phyloP scores from a whole-genome alignment of 306 rosid species.

The Parietaria judaica region DNA sequence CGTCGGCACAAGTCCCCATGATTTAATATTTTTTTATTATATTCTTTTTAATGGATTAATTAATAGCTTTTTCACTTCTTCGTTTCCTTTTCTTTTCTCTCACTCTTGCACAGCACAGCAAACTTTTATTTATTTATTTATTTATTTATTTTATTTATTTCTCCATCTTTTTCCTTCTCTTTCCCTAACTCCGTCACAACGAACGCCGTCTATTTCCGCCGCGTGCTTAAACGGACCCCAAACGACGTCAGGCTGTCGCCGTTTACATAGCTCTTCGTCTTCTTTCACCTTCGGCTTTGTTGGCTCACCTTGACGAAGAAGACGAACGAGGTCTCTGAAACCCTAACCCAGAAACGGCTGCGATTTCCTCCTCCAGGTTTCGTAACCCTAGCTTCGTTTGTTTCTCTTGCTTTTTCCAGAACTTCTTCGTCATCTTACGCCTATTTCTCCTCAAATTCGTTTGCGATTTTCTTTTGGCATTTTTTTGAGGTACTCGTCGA shows the following conservation, averaged over 20 bases:
- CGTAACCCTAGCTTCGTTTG: constrained; percentile 7
- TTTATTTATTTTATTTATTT: background rate
- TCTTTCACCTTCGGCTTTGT: background rate
- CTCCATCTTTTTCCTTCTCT: background rate
- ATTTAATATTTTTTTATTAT: background rate
- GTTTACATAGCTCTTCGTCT: background rate
- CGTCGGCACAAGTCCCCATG: constrained; percentile 14
- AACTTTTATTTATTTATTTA: background rate
- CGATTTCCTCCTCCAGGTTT: background rate
- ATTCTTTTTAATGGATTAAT: too few species aligned
- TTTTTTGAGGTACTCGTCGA: background rate
- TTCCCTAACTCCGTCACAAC: constrained; percentile 30
- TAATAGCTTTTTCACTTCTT: background rate
- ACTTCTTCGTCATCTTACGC: background rate
- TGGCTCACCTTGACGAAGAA: background rate
- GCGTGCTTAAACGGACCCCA: constrained; percentile 9
- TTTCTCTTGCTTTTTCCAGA: background rate
- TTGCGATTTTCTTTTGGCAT: background rate
- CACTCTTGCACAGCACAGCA: constrained; percentile 2
- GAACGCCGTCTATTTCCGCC: constrained; percentile 17
- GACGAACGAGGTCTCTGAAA: constrained; percentile 2
- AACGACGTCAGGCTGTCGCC: constrained; percentile 26
- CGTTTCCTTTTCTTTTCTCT: background rate
- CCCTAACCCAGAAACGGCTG: background rate
- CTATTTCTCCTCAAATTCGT: too few species aligned